phyloP scores from a whole-genome alignment of 192 early-diverging fungal genomes.

The Coemansia sp. region DNA sequence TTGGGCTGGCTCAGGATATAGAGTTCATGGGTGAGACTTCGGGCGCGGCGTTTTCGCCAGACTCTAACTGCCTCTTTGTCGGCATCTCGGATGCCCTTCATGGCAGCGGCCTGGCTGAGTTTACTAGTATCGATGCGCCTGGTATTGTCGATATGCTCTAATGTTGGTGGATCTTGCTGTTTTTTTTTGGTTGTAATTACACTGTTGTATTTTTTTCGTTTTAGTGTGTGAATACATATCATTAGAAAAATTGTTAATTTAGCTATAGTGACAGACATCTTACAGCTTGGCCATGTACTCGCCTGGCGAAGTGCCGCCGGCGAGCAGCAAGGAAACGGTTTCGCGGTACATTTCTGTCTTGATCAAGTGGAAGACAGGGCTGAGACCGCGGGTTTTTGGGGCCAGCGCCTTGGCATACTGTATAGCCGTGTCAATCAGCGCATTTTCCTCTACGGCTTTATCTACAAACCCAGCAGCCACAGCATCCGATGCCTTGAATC shows the following conservation, averaged over 20 bases:
- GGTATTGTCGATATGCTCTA: not conserved
- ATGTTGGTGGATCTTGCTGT: not conserved
- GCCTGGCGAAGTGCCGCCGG: constrained; percentile 39
- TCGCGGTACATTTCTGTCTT: constrained; percentile 73
- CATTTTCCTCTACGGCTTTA: constrained; percentile 54
- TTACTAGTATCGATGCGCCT: constrained; percentile 4
- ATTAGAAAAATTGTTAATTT: not conserved
- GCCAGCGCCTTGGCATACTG: constrained; percentile 59
- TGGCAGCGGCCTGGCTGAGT: constrained; percentile 37
- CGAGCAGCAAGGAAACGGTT: constrained; percentile 39
- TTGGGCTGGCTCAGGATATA: constrained; percentile 39
- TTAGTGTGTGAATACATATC: not conserved
- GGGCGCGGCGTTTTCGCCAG: constrained; percentile 52
- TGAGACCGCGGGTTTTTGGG: constrained; percentile 60
- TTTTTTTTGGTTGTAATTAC: not conserved
- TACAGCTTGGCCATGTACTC: constrained; percentile 54
- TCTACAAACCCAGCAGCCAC: constrained; percentile 65
- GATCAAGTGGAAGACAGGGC: constrained; percentile 59
- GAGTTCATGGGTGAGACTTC: constrained; percentile 55
- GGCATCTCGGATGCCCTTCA: constrained; percentile 49
- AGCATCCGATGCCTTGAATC: constrained; percentile 65
- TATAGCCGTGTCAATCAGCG: constrained; percentile 60
- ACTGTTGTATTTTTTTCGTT: not conserved
- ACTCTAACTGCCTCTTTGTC: constrained; percentile 45
- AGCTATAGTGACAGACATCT: not conserved